These are phyloP conservation scores for Hypericum perforatum DNA, from an alignment of 345 rosid genomes.

Conservation along the genomic window DNA sequence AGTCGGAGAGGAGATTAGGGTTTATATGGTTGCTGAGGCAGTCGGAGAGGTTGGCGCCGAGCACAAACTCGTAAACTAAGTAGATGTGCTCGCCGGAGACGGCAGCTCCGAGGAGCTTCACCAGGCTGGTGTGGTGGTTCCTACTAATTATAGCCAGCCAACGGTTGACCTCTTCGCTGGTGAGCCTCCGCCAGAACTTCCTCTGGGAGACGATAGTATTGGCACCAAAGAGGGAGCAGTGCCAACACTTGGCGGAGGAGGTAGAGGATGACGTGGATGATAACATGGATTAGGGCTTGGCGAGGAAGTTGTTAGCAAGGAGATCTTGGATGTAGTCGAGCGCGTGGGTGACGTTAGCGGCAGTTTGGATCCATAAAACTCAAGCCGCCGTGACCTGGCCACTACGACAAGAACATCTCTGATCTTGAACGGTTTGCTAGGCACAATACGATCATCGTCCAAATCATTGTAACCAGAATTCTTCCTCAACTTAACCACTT, in stretches of 20 bases:
- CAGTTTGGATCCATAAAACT: too few species aligned
- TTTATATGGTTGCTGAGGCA: conserved; percentile 52
- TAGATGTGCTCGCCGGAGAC: conserved; percentile 56
- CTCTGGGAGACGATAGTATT: conserved; percentile 57
- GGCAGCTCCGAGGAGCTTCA: conserved; percentile 62
- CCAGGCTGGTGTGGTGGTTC: conserved; percentile 63
- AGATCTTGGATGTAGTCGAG: too few species aligned
- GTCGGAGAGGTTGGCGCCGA: conserved; percentile 57
- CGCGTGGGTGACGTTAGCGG: too few species aligned
- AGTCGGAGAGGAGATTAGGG: conserved; percentile 53
- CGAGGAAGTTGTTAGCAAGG: conserved; percentile 86
- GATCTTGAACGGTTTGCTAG: too few species aligned
- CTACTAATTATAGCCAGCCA: conserved; percentile 49
- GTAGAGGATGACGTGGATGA: too few species aligned
- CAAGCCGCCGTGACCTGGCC: too few species aligned
- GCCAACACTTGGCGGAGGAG: too few species aligned
- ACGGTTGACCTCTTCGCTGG: conserved; percentile 28
- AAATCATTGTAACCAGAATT: too few species aligned
- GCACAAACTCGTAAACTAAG: conserved; percentile 57
- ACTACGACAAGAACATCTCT: too few species aligned
- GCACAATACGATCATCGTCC: too few species aligned
- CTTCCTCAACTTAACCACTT: too few species aligned
- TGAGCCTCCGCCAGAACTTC: too few species aligned
- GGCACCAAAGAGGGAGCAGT: conserved; percentile 48
- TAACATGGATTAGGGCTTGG: conserved; percentile 43